Percentiles rank a stretch among this genome's conserved stretches.
Evolutionary conservation across 345 rosid species (phyloP).

Genomic region (Dovyalis caffra): DNA sequence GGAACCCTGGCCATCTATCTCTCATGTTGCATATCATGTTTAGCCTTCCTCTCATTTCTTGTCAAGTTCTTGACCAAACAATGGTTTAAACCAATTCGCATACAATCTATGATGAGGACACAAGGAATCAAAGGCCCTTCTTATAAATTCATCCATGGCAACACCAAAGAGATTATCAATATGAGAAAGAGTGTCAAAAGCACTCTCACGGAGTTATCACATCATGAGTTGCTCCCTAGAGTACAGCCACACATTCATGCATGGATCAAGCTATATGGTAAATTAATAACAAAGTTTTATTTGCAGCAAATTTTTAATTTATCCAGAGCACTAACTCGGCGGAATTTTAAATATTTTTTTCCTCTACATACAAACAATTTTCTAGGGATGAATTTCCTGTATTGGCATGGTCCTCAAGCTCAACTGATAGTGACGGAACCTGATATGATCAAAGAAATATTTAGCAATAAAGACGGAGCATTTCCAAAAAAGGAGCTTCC

Average conservation of each 20-base stretch:
- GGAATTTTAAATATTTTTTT: too few species aligned
- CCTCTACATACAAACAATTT: background rate
- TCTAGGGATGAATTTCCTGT: conserved; percentile 9
- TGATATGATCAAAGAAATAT: conserved; percentile 12
- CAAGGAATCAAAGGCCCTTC: conserved; percentile 15
- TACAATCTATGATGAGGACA: background rate
- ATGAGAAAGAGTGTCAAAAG: conserved; percentile 6
- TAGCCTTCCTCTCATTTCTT: background rate
- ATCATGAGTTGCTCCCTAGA: conserved; percentile 16
- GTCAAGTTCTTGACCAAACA: background rate
- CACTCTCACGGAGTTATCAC: conserved; percentile 26
- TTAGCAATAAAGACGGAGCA: conserved; percentile 16
- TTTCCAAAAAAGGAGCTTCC: background rate
- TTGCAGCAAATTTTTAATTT: background rate
- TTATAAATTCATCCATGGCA: conserved; percentile 15
- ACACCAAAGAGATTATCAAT: background rate
- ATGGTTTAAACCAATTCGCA: conserved; percentile 14
- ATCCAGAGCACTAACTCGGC: too few species aligned
- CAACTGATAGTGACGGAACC: conserved; percentile 12
- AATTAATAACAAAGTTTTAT: background rate
- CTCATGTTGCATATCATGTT: background rate
- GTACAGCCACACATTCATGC: conserved; percentile 29
- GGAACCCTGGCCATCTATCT: background rate
- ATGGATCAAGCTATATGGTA: conserved; percentile 40
- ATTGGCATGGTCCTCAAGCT: conserved; percentile 15